phyloP scores from a whole-genome alignment of 805 yeast species.

The Yarrowia sp. region DNA sequence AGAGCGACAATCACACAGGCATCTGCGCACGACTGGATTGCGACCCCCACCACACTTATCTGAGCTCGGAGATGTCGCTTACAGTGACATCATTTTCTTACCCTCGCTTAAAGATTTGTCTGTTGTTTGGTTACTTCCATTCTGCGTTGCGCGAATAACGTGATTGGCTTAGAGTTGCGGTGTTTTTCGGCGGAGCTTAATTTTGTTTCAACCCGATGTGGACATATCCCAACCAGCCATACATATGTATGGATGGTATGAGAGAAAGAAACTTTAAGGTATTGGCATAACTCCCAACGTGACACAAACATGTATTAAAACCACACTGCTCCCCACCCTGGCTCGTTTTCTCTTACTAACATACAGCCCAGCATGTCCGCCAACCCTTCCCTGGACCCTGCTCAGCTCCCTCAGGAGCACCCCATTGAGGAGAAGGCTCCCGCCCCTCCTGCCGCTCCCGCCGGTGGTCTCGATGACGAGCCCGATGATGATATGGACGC shows the following conservation, averaged over 20 bases:
- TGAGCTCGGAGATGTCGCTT: background rate
- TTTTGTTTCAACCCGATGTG: conserved; percentile 19
- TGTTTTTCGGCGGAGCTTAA: conserved; percentile 24
- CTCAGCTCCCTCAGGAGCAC: conserved; percentile 29
- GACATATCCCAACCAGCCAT: conserved; percentile 20
- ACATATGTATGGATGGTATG: conserved; percentile 22
- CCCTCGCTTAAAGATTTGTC: background rate
- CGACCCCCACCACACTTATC: background rate
- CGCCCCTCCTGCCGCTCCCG: conserved; percentile 39
- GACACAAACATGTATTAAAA: conserved; percentile 2
- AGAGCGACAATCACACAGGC: background rate
- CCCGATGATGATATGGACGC: conserved; percentile 65
- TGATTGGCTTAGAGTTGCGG: conserved; percentile 25
- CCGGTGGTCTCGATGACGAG: conserved; percentile 46
- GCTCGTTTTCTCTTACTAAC: background rate
- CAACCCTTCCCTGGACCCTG: conserved; percentile 26
- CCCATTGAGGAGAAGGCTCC: conserved; percentile 44
- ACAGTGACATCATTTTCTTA: background rate
- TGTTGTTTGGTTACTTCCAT: background rate
- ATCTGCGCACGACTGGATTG: background rate
- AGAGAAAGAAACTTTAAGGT: background rate
- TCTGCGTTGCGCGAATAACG: conserved; percentile 23
- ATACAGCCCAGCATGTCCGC: conserved; percentile 26
- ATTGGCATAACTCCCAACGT: conserved; percentile 13
- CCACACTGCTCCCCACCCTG: background rate